Evolutionary conservation across 169 alveolate genomes (phyloP), one percentile per base, ranked within the genome.

Genomic region (Plasmodium knowlesi): DNA sequence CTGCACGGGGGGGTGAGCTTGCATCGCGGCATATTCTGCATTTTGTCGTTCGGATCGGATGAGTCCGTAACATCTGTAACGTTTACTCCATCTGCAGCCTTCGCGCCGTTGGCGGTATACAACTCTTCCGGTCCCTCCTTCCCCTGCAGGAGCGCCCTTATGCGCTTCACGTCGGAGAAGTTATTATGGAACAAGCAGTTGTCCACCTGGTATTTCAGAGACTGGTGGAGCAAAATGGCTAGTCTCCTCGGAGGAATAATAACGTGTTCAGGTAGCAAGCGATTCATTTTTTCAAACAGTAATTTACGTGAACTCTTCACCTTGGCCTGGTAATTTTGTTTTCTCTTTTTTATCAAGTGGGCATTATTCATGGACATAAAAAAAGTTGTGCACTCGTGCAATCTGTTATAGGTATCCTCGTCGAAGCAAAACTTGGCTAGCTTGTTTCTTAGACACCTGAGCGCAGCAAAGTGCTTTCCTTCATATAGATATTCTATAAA

Each of bases 391-490:
- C 94, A 88, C 10, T 88, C 70, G 46, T 88, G 94, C 57, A 88
- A 88, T 25, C 94, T 88, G 30, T 88, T 19, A 39, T 88, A 88
- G 16, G 94, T 88, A 88, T 88, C 94, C 43, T 88, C 88, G 46
- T 88, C 93, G 80, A 80, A 82, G 46, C 89, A 82, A 9, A 25
- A 67, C 34, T 81, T 83, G 43, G 39, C 41, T 5, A 92, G 71
- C 93, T 34, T 73, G 94, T 96, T 96, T 43, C 97, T 76, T 46
- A 96, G 70, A 57, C 96, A 86, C 53, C 92, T 81, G 37, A 96
- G 76, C 14, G 97, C 97, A 71, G 94, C 95, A 43, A 92, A 95
- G 25, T 85, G 34, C 70, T 95, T 92, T 0, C 92, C 84, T 50
- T 83, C 53, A 86, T 96, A 82, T 46, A 96, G 81, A 16, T 96